phyloP scores from a whole-genome alignment of 495 filamentous ascomycete genomes.

The Trichoderma orchidacearum region DNA sequence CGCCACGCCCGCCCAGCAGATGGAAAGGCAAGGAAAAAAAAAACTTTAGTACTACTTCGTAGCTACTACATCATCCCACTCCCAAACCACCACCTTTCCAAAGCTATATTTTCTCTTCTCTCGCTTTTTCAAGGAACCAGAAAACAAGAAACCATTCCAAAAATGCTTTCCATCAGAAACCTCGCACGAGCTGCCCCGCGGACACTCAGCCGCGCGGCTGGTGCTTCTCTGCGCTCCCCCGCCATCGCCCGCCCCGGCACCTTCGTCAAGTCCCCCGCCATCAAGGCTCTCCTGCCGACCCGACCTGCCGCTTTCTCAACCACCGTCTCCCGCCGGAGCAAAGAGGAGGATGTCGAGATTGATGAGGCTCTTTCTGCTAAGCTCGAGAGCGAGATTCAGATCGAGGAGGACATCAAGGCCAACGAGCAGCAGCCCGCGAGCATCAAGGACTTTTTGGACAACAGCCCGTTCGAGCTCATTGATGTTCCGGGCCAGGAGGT shows the following conservation, averaged over 20 bases:
- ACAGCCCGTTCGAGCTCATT: constrained; percentile 55
- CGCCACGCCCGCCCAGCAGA: neutral
- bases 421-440: constrained; percentile 42
- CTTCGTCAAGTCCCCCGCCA: constrained; percentile 15
- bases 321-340: constrained; percentile 38
- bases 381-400: constrained; percentile 61
- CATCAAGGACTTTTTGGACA: constrained; percentile 62
- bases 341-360: constrained; percentile 25
- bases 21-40: neutral
- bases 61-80: constrained; percentile 1
- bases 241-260: constrained; percentile 15
- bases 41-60: neutral
- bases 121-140: neutral
- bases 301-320: constrained; percentile 63
- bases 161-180: constrained; percentile 65
- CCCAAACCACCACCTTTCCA: constrained; percentile 3
- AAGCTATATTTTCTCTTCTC: neutral
- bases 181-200: constrained; percentile 61
- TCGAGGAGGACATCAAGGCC: constrained; percentile 46
- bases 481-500: constrained; percentile 78
- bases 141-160: constrained; percentile 13
- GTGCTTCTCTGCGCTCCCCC: constrained; percentile 33
- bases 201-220: constrained; percentile 45
- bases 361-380: constrained; percentile 67
- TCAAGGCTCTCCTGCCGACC: constrained; percentile 31